Percentiles rank a stretch among this genome's conserved stretches.
phyloP scores from a whole-genome alignment of 1,284 basidiomycete genomes.

The Marasmius sp. region DNA sequence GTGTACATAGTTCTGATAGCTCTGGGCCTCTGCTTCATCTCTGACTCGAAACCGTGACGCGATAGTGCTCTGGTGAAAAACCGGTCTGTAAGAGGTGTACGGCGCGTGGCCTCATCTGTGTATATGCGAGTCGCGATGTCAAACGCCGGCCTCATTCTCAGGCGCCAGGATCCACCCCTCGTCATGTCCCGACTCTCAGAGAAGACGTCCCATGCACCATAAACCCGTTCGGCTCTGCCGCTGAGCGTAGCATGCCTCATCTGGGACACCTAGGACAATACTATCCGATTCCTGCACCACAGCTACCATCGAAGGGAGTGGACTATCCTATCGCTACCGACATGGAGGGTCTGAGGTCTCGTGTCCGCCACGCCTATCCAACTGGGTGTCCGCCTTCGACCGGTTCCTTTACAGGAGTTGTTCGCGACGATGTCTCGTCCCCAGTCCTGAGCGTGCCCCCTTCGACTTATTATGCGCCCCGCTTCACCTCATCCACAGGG shows the following conservation, averaged over 20 bases:
- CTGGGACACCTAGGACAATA: not conserved
- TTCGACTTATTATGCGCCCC: not conserved
- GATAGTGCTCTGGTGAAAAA: conserved; percentile 1
- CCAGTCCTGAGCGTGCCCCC: not conserved
- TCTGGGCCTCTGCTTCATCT: not conserved
- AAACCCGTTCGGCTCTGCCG: not conserved
- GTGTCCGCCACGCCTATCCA: not conserved
- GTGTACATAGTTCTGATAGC: not conserved
- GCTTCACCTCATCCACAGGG: not conserved
- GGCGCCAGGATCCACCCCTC: not conserved
- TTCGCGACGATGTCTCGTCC: not conserved
- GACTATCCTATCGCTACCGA: not conserved
- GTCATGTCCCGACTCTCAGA: not conserved
- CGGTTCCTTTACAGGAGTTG: not conserved
- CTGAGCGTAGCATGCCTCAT: not conserved
- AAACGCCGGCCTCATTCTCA: not conserved
- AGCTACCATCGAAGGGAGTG: not conserved
- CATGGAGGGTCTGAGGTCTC: not conserved
- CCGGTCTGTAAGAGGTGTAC: not conserved
- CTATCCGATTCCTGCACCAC: not conserved
- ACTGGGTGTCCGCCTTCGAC: not conserved
- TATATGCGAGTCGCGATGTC: not conserved
- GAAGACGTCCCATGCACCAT: not conserved
- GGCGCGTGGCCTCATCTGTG: not conserved
- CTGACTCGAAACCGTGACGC: too few species aligned